Percentiles rank a stretch among this genome's conserved stretches.
Conservation (phyloP, 179 eudicot species). For the Sideroxylon spinosum region DNA sequence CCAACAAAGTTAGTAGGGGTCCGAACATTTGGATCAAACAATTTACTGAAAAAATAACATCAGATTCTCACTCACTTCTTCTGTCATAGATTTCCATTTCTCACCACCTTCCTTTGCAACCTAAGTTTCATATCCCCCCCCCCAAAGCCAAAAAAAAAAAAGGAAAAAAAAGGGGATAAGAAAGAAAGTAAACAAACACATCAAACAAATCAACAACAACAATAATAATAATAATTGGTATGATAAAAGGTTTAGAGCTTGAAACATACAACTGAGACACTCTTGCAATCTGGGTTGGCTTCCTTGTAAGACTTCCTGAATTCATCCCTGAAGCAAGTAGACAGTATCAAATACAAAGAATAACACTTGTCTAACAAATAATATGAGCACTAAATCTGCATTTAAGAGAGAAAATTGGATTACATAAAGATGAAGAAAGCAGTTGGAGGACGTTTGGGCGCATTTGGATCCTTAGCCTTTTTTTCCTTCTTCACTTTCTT, state of each 20-base stretch:
- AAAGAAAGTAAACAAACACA: not conserved
- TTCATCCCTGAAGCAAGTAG: conserved; percentile 50
- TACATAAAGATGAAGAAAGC: conserved; percentile 88
- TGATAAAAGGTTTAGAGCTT: not conserved
- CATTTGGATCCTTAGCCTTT: conserved; percentile 57
- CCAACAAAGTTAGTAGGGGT: not conserved
- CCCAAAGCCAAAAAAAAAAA: no score
- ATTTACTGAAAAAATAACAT: not conserved
- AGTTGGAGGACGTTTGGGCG: conserved; percentile 74
- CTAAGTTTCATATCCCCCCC: conserved; percentile 21
- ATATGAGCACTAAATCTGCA: no score
- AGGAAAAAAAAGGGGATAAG: no score
- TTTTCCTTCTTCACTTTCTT: conserved; percentile 53
- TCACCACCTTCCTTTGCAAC: conserved; percentile 82
- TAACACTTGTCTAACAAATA: not conserved
- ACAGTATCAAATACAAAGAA: not conserved
- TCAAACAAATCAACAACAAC: not conserved
- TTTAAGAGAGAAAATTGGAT: not conserved
- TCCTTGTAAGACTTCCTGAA: conserved; percentile 72
- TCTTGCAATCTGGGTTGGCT: conserved; percentile 66
- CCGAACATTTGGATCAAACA: not conserved
- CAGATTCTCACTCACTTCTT: conserved; percentile 48
- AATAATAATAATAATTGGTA: not conserved
- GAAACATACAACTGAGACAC: conserved; percentile 34
- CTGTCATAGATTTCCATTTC: conserved; percentile 80